These are phyloP conservation scores for Adansonia madagascariensis DNA, from an alignment of 441 rosid species.

Conservation along the genomic window DNA sequence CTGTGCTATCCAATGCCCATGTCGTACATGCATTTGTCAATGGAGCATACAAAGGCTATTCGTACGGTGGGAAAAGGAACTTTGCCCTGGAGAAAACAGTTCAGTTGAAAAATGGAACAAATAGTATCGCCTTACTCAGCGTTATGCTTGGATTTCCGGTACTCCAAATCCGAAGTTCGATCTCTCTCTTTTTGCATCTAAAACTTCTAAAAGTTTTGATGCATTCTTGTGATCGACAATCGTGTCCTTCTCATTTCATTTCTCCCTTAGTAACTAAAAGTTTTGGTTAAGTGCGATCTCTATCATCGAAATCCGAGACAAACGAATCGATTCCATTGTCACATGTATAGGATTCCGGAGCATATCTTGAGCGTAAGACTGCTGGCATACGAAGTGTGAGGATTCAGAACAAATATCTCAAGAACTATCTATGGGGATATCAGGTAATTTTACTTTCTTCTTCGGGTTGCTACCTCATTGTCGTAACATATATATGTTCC, in stretches of 20 bases:
- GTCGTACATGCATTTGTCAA: slow-evolving; percentile 67
- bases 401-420: slow-evolving; percentile 46
- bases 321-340: slow-evolving; percentile 19
- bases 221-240: background rate
- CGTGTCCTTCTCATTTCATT: background rate
- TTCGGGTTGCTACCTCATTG: background rate
- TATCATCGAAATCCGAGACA: background rate
- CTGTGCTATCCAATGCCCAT: slow-evolving; percentile 58
- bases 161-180: slow-evolving; percentile 28
- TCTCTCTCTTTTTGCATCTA: background rate
- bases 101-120: slow-evolving; percentile 49
- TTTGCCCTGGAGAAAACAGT: slow-evolving; percentile 49
- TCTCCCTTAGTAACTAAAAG: background rate
- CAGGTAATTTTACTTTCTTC: slow-evolving; percentile 50
- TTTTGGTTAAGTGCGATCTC: background rate
- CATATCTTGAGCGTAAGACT: slow-evolving; percentile 61
- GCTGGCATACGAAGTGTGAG: slow-evolving; percentile 57
- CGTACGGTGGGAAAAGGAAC: slow-evolving; percentile 41
- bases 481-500: background rate
- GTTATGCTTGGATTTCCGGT: slow-evolving; percentile 81
- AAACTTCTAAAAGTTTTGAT: background rate
- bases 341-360: slow-evolving; percentile 66
- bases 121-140: slow-evolving; percentile 65
- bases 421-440: slow-evolving; percentile 68
- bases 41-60: slow-evolving; percentile 56